Base-by-base conservation (phyloP, 1,139 yeast species). In the Candida gigantensis region DNA sequence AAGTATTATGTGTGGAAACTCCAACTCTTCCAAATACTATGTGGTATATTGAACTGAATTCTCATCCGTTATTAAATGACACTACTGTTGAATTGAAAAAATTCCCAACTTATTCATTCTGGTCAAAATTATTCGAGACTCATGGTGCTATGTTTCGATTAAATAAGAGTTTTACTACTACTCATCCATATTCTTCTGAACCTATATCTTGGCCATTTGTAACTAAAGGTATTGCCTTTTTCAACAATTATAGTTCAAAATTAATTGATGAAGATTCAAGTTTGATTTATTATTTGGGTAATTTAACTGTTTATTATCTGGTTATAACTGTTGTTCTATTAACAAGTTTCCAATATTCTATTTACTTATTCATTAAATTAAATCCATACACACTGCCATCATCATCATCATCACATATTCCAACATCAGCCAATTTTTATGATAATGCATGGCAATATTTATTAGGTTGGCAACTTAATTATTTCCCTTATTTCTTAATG, bases 1-100 rank as follows among this genome's bases (percentile, higher is more conserved):
- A 88, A 60, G 87, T 86, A 2, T 60, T 84, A 15, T 88, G 96
- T 58, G 73, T 84, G 24, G 75, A 76, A 28, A 75, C 74, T 24
- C 88, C 95, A 9, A 75, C 75, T 3, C 58, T 67, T 24, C 72
- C 75, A 9, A 74, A 79, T 47, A 68, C 90, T 0, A 57, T 75
- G 30, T 86, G 94, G 81, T 74, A 67, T 46, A 65, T 86, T 33
- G 95, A 85, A 47, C 60, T 60, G 41, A 80, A 80, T 47, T 57
- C 62, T n/a, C 83, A 80, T 52, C 84, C 85, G 2, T 41, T 55
- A 4, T 47, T 65, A 6, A 66, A 60, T 15, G 47, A 61, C 10
- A 58, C 65, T 27, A 21, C 27, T 1, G 41, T 44, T 2, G 42
- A 42, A 16, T 69, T 62, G 12, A 57, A 59, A 31, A 50, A 59